Percentiles rank a stretch among this genome's conserved stretches.
Evolutionary conservation across 2,329 filamentous ascomycete genomes (phyloP).

Genomic region (Penicillium sumatraense): DNA sequence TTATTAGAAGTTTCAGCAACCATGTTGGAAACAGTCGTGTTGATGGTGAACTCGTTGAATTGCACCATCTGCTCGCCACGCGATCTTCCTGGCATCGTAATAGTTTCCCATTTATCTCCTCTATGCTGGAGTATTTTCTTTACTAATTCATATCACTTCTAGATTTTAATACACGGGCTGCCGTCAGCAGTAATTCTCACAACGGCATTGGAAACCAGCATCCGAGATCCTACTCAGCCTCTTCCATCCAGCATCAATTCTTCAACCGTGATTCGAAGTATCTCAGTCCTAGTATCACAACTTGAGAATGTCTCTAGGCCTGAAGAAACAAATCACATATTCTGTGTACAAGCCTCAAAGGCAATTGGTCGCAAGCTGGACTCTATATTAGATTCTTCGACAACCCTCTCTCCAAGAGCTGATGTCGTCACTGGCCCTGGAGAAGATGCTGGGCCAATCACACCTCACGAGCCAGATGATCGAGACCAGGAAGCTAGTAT

Average conservation of each 20-base stretch:
- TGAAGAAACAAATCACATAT: conserved; percentile 12
- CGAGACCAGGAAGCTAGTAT: not conserved
- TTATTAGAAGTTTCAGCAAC: conserved; percentile 17
- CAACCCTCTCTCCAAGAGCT: not conserved
- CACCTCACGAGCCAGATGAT: not conserved
- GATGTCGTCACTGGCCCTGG: not conserved
- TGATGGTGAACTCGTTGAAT: conserved; percentile 14
- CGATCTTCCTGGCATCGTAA: conserved; percentile 20
- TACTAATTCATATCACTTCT: not conserved
- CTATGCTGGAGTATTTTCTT: not conserved
- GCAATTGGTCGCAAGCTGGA: conserved; percentile 16
- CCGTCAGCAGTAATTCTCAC: conserved; percentile 14
- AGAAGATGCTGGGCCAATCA: too few relatives aligned
- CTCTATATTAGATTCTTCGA: conserved; percentile 8
- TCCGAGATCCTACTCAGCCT: conserved; percentile 2
- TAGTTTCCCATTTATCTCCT: not conserved
- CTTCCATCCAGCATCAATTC: conserved; percentile 15
- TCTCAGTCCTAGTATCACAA: conserved; percentile 18
- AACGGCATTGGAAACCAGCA: conserved; percentile 8
- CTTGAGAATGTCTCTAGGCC: conserved; percentile 14
- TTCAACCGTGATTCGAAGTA: conserved; percentile 14
- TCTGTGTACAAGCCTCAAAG: conserved; percentile 17
- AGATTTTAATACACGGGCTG: conserved; percentile 18
- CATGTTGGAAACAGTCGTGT: conserved; percentile 21
- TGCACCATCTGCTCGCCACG: conserved; percentile 1